Evolutionary conservation across 176 grass and related monocot genomes (phyloP).

Genomic region (Melocanna baccifera): DNA sequence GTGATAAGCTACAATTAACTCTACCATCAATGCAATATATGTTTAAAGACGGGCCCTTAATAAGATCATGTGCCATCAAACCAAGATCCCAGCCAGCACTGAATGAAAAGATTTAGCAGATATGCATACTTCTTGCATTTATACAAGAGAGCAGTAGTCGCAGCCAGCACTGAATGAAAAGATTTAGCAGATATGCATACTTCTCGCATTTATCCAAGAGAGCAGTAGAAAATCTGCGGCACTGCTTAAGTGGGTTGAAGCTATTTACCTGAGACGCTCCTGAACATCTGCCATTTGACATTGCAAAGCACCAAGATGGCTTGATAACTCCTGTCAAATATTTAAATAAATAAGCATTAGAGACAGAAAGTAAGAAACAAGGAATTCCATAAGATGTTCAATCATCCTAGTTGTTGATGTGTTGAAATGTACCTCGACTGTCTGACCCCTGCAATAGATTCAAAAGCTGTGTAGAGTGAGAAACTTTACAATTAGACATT

Average conservation of each 20-base stretch:
- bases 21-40: conserved; percentile 29
- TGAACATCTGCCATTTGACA: conserved; percentile 52
- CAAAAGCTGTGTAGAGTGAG: conserved; percentile 27
- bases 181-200: conserved; percentile 19
- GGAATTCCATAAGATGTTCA: background rate
- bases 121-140: conserved; percentile 28
- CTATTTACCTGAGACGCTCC: conserved; percentile 61
- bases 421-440: conserved; percentile 54
- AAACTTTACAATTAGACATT: background rate
- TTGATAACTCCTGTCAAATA: conserved; percentile 55
- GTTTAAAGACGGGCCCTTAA: background rate
- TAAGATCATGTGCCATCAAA: conserved; percentile 33
- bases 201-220: conserved; percentile 18
- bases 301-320: conserved; percentile 60
- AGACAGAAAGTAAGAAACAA: background rate
- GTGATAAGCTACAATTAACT: conserved; percentile 28
- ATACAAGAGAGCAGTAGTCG: background rate
- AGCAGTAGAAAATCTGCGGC: background rate
- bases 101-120: conserved; percentile 23
- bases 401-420: background rate
- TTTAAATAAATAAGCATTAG: background rate
- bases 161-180: conserved; percentile 16
- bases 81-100: conserved; percentile 12
- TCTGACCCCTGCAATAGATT: conserved; percentile 57
- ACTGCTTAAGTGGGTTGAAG: background rate